A percentile compares a stretch with the other conserved stretches of the same genome.
These are phyloP conservation scores for Jimgerdemannia lactiflua DNA, from an alignment of 192 early-diverging fungal species.

Conservation along the genomic window DNA sequence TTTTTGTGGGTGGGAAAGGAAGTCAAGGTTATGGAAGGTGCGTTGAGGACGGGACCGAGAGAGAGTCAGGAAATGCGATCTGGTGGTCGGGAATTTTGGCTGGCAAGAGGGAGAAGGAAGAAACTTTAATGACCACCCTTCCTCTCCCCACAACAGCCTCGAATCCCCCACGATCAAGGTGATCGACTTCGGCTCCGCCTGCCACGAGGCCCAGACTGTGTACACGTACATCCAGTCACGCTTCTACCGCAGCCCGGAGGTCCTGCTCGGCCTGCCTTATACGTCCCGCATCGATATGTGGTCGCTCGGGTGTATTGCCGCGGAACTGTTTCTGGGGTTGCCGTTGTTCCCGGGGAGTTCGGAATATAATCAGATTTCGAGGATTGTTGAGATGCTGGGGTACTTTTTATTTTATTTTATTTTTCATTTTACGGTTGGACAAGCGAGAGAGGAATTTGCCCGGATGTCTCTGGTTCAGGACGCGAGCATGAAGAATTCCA, in stretches of 20 bases:
- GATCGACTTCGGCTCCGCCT: constrained; percentile 99
- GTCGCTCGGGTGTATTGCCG: constrained; percentile 97
- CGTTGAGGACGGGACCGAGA: no score
- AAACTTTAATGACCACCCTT: background rate
- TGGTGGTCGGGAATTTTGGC: no score
- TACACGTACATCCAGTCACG: constrained; percentile 99
- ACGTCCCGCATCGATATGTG: constrained; percentile 97
- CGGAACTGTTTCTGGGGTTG: constrained; percentile 92
- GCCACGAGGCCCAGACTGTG: constrained; percentile 90
- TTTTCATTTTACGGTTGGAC: constrained; percentile 8
- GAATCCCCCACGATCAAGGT: constrained; percentile 95
- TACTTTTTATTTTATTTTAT: constrained; percentile 9
- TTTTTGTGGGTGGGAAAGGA: background rate
- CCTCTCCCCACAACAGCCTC: constrained; percentile 64
- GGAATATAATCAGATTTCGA: constrained; percentile 93
- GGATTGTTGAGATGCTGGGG: constrained; percentile 95
- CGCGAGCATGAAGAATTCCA: no score
- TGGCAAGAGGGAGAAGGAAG: background rate
- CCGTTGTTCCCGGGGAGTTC: constrained; percentile 95
- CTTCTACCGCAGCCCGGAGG: constrained; percentile 96
- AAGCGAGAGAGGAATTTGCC: background rate
- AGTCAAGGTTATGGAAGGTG: no score
- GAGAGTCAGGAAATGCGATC: no score
- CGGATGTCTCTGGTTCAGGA: background rate
- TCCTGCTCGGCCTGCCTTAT: constrained; percentile 91